phyloP scores from a whole-genome alignment of 2,329 filamentous ascomycete genomes.

The Calonectria fujianensis region DNA sequence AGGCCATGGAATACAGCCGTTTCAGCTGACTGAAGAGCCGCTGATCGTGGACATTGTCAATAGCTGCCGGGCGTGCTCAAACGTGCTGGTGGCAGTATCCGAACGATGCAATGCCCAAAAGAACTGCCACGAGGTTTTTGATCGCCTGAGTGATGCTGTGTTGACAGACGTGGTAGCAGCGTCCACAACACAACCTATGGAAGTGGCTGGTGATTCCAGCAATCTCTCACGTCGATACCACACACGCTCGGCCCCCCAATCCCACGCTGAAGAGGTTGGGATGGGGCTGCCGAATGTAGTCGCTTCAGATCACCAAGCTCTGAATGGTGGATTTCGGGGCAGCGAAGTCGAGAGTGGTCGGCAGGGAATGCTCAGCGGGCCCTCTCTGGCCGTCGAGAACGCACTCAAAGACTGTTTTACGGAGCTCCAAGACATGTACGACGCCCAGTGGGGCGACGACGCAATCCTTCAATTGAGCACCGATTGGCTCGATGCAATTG shows the following conservation, averaged over 20 bases:
- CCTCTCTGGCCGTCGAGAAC: constrained; percentile 37
- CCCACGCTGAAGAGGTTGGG: background rate
- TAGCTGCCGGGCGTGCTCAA: constrained; percentile 65
- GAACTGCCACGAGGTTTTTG: constrained; percentile 65
- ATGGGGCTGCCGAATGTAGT: background rate
- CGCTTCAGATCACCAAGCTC: background rate
- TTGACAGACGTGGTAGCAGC: constrained; percentile 56
- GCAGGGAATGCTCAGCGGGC: background rate
- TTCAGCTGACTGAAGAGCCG: constrained; percentile 57
- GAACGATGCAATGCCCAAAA: constrained; percentile 65
- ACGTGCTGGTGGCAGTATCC: constrained; percentile 65
- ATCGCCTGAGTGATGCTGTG: constrained; percentile 64
- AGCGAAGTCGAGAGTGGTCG: background rate
- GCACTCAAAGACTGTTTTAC: constrained; percentile 41
- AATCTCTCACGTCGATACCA: constrained; percentile 5
- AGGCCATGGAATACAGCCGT: constrained; percentile 21
- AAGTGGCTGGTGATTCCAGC: background rate
- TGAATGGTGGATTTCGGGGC: background rate
- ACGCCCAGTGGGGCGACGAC: constrained; percentile 50
- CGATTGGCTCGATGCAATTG: constrained; percentile 50
- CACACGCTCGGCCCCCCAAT: constrained; percentile 1
- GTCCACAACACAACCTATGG: background rate
- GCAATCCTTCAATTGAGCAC: constrained; percentile 50
- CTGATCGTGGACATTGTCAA: constrained; percentile 66
- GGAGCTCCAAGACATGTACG: constrained; percentile 49